Percentiles rank a stretch among this genome's conserved stretches.
Evolutionary conservation across 768 basidiomycete species (phyloP).

Genomic region (Tephrocybe sp.): DNA sequence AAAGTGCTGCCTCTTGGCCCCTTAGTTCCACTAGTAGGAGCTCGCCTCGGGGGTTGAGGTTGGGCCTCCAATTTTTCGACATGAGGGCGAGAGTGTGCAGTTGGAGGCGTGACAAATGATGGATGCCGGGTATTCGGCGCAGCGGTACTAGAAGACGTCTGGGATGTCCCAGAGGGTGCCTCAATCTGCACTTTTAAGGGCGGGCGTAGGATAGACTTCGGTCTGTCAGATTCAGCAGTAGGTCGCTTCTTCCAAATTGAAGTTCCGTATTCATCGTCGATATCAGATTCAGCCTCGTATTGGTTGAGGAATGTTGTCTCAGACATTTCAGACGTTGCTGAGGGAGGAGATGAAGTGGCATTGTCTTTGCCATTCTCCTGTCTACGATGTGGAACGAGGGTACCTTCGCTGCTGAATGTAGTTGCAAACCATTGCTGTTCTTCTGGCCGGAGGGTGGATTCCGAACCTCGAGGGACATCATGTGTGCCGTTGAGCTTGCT

Average conservation of each 20-base stretch:
- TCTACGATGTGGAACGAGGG: slow-evolving; percentile 18
- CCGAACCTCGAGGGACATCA: slow-evolving; percentile 18
- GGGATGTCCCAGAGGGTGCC: slow-evolving; percentile 13
- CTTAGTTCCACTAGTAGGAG: slow-evolving; percentile 28
- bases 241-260: slow-evolving; percentile 43
- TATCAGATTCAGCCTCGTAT: slow-evolving; percentile 47
- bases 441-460: slow-evolving; percentile 30
- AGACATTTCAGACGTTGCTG: slow-evolving; percentile 15
- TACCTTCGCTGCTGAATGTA: slow-evolving; percentile 24
- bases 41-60: slow-evolving; percentile 20
- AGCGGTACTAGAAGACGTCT: slow-evolving; percentile 5
- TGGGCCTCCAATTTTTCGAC: slow-evolving; percentile 13
- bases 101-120: slow-evolving; percentile 20
- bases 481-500: slow-evolving; percentile 18
- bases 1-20: slow-evolving; percentile 53
- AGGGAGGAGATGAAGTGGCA: slow-evolving; percentile 26
- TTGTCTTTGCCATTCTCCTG: slow-evolving; percentile 8
- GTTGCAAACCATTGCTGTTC: slow-evolving; percentile 26
- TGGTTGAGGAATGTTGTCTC: slow-evolving; percentile 14
- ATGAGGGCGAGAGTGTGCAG: slow-evolving; percentile 21
- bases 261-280: slow-evolving; percentile 37
- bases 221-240: slow-evolving; percentile 23
- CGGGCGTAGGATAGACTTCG: slow-evolving; percentile 36
- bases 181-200: slow-evolving; percentile 46
- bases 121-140: slow-evolving; percentile 13